phyloP scores from a whole-genome alignment of 148 eudicot species.

The Amaranthus cruentus region DNA sequence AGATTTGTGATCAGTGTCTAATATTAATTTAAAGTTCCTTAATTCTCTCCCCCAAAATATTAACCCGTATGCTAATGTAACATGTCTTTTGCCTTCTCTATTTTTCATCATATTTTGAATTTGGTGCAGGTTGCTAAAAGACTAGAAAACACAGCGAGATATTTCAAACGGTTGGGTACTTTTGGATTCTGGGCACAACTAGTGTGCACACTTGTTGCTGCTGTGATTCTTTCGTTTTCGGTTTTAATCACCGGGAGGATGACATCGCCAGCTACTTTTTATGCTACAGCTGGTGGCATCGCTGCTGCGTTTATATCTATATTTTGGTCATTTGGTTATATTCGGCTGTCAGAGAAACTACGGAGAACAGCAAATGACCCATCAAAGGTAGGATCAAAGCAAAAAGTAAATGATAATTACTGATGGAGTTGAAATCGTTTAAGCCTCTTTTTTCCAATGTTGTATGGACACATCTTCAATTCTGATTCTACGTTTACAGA shows the following conservation, averaged over 20 bases:
- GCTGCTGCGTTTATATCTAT: slow-evolving; percentile 87
- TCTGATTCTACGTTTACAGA: no score
- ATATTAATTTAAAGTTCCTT: no score
- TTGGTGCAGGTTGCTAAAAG: slow-evolving; percentile 66
- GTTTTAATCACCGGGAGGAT: slow-evolving; percentile 73
- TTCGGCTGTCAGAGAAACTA: slow-evolving; percentile 77
- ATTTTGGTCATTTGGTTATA: slow-evolving; percentile 91
- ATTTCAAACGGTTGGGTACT: slow-evolving; percentile 82
- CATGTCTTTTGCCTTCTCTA: slow-evolving; percentile 3
- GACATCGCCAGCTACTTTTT: slow-evolving; percentile 74
- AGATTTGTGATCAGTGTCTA: no score
- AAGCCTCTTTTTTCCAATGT: no score
- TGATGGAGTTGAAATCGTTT: no score
- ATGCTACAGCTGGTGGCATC: slow-evolving; percentile 80
- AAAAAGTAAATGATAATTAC: not conserved
- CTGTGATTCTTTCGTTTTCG: slow-evolving; percentile 91
- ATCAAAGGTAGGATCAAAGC: slow-evolving; percentile 62
- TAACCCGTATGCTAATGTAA: not conserved
- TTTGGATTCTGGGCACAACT: slow-evolving; percentile 94
- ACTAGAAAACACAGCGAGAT: slow-evolving; percentile 72
- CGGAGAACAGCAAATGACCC: slow-evolving; percentile 78
- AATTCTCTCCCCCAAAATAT: not conserved
- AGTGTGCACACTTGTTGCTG: slow-evolving; percentile 70
- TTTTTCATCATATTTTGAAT: not conserved
- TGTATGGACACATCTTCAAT: no score